Conservation (phyloP, 2,329 filamentous ascomycete genomes). For the Didymella pomorum region DNA sequence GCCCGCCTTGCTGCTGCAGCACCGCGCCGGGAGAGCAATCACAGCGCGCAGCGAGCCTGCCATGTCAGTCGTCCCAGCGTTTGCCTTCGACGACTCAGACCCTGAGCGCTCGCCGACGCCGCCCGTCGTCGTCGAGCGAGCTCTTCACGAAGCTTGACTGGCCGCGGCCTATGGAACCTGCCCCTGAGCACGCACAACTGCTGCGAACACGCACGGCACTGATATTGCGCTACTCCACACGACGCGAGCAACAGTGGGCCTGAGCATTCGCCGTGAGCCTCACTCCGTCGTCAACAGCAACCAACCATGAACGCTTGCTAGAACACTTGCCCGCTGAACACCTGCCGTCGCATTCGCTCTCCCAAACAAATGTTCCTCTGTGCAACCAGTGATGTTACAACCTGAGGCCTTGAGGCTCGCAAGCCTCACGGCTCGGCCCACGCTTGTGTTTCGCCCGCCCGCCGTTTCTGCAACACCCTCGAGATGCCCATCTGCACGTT, state of each 20-base stretch:
- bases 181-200: constrained; percentile 31
- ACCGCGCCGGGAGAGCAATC: constrained; percentile 8
- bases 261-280: neutral
- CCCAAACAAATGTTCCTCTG: constrained; percentile 4
- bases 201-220: constrained; percentile 17
- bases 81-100: neutral
- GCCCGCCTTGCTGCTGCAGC: neutral
- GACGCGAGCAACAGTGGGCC: neutral
- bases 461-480: neutral
- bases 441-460: constrained; percentile 14
- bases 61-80: neutral
- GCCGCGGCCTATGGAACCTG: neutral
- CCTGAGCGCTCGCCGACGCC: neutral
- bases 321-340: too few relatives aligned
- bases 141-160: neutral
- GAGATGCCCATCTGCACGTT: neutral
- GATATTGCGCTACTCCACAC: constrained; percentile 15
- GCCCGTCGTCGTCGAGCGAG: neutral
- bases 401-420: constrained; percentile 6
- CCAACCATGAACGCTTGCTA: neutral
- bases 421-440: constrained; percentile 13
- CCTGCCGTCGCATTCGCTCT: neutral
- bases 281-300: neutral
- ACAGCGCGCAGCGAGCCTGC: constrained; percentile 1
- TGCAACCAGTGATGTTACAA: neutral